Evolutionary conservation across 345 rosid species (phyloP), one percentile per base, ranked within the genome.

Genomic region (Hirschfeldia incana): DNA sequence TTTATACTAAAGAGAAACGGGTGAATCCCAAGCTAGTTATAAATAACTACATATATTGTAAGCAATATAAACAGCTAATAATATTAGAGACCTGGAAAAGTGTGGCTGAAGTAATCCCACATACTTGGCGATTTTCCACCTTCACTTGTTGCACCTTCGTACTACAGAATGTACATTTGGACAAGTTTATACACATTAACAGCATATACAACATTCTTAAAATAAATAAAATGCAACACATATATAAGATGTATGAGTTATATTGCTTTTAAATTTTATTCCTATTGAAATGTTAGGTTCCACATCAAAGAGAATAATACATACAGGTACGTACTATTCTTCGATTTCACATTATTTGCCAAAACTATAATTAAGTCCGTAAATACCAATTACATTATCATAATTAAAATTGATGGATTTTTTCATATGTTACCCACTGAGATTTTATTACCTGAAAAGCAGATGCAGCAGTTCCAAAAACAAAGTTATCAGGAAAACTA

Each of bases 401-500:
- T 12, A 12, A 26, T 29, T n/a, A 3, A 12, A 33, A 3, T 0
- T 2, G 8, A 8, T 65, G 55, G 8, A 70, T 4, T 32, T 3
- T 3, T 36, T 58, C 11, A 26, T 29, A 29, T 8, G 2, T 15
- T 26, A 30, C 15, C 17, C 15, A 26, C 32, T 64, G 4, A 64
- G 28, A 21, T 59, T 21, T 21, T 21, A 44, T 28, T 63, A 82
- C 85, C 83, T 83, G 85, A 58, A 60, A 79, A 71, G 85, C 77
- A 2, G 83, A 67, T 36, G 80, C 29, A 58, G 85, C 83, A 11
- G 85, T 78, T 67, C 85, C 85, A 63, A 83, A 83, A 34, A 83
- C 60, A 78, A 84, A 82, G 68, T 74, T 71, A 37, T 32, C 33
- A 2, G 76, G 74, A 61, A 83, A 69, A 63, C 30, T 55, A 71